Percentiles rank a stretch among this genome's conserved stretches.
phyloP scores from a whole-genome alignment of 495 filamentous ascomycete species.

The Aspergillus ellipticus region DNA sequence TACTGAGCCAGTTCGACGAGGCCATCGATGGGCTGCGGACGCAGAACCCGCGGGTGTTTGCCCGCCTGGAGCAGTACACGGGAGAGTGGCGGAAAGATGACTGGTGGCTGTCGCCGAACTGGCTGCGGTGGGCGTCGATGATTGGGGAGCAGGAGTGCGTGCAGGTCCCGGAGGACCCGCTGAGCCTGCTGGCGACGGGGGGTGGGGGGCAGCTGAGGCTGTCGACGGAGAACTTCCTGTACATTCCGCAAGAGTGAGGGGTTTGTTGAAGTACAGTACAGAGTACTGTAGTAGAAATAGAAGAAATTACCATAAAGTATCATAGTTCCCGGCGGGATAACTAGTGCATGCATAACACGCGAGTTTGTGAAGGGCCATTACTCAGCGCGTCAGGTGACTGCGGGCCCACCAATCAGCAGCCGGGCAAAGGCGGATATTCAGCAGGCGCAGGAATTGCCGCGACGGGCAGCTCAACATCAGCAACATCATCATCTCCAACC shows the following conservation, averaged over 20 bases:
- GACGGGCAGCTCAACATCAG: slow-evolving; percentile 23
- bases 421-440: slow-evolving; percentile 46
- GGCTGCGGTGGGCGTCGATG: slow-evolving; percentile 42
- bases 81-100: slow-evolving; percentile 18
- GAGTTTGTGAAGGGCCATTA: no score
- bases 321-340: no score
- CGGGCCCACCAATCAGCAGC: slow-evolving; percentile 30
- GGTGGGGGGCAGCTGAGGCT: slow-evolving; percentile 19
- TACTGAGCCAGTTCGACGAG: slow-evolving; percentile 22
- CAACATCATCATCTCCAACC: slow-evolving; percentile 17
- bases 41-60: slow-evolving; percentile 10
- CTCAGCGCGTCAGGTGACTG: slow-evolving; percentile 30
- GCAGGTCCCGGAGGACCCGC: slow-evolving; percentile 35
- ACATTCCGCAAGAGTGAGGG: slow-evolving; percentile 33
- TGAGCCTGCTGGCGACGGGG: slow-evolving; percentile 26
- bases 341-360: no score
- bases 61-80: slow-evolving; percentile 12
- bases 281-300: neutral
- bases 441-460: slow-evolving; percentile 45
- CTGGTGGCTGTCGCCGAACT: slow-evolving; percentile 41
- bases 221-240: slow-evolving; percentile 35
- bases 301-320: no score
- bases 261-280: no score
- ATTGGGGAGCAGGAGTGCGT: slow-evolving; percentile 38
- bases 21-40: slow-evolving; percentile 15